Percentiles rank a stretch among this genome's conserved stretches.
Conservation (phyloP, 208 protist genomes). For the Phytomonas sp. region DNA sequence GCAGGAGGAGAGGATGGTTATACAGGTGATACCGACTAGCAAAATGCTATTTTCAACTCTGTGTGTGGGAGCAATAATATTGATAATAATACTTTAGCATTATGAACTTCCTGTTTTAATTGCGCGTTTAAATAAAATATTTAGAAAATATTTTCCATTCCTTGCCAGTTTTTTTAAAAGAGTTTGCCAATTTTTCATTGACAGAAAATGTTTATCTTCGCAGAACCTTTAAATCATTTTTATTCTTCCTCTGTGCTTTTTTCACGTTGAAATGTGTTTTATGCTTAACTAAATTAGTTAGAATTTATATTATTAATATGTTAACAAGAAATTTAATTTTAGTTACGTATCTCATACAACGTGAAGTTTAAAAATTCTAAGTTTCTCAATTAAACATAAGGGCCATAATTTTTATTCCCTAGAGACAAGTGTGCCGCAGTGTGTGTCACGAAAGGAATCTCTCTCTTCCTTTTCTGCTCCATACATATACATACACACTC, state of each 20-base stretch:
- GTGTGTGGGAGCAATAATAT: constrained; percentile 12
- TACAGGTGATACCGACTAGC: constrained; percentile 38
- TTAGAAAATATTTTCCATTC: not conserved
- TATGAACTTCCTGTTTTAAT: constrained; percentile 1
- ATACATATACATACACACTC: constrained; percentile 9
- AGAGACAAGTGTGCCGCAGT: not conserved
- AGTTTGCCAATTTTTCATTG: not conserved
- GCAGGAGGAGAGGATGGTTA: constrained; percentile 43
- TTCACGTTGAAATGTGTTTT: not conserved
- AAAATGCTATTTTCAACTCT: not conserved
- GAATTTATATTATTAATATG: not conserved
- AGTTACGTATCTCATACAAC: not conserved
- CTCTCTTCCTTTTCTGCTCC: not conserved
- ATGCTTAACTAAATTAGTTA: not conserved
- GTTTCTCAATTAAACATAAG: not conserved
- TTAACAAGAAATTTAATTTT: not conserved
- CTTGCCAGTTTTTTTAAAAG: not conserved
- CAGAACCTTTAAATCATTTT: not conserved
- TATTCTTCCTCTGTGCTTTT: not conserved
- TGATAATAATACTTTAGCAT: constrained; percentile 8
- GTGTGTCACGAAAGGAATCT: not conserved
- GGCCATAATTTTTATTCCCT: not conserved
- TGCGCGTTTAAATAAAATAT: not conserved
- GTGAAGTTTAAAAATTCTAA: not conserved
- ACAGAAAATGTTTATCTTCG: not conserved